phyloP scores from a whole-genome alignment of 2,329 filamentous ascomycete genomes.

The Aspergillus pseudonomiae region DNA sequence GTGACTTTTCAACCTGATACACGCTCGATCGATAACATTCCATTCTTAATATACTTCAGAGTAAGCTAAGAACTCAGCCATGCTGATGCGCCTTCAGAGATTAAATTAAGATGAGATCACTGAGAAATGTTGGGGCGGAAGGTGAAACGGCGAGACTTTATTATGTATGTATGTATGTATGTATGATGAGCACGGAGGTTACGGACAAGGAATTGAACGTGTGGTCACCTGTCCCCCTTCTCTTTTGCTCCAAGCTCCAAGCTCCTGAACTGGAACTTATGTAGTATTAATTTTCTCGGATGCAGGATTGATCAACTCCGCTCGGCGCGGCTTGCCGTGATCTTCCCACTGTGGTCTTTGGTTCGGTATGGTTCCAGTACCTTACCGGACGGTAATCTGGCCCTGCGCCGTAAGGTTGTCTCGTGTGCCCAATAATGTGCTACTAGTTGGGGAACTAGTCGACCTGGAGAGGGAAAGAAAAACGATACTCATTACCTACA shows the following conservation, averaged over 20 bases:
- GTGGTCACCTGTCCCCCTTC: conserved; percentile 9
- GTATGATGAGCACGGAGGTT: neutral
- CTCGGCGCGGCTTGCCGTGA: conserved; percentile 25
- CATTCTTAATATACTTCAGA: neutral
- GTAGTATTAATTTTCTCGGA: conserved; percentile 16
- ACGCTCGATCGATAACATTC: neutral
- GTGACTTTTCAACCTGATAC: neutral
- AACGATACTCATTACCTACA: neutral
- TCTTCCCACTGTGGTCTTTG: conserved; percentile 7
- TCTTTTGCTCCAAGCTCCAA: neutral
- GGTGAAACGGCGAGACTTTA: neutral
- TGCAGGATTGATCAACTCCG: conserved; percentile 21
- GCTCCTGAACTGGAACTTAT: neutral
- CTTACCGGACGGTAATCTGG: conserved; percentile 8
- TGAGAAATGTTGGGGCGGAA: conserved; percentile 1
- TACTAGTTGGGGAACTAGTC: neutral
- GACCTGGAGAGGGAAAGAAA: neutral
- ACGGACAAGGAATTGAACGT: conserved; percentile 1
- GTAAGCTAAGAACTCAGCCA: neutral
- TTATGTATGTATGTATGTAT: neutral
- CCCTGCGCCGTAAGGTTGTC: conserved; percentile 4
- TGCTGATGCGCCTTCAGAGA: neutral
- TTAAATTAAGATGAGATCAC: neutral
- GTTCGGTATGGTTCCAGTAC: conserved; percentile 10
- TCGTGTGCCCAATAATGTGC: conserved; percentile 21